These are phyloP conservation scores for Aspergillus sp. DNA, from an alignment of 2,329 filamentous ascomycete genomes.

Conservation along the genomic window DNA sequence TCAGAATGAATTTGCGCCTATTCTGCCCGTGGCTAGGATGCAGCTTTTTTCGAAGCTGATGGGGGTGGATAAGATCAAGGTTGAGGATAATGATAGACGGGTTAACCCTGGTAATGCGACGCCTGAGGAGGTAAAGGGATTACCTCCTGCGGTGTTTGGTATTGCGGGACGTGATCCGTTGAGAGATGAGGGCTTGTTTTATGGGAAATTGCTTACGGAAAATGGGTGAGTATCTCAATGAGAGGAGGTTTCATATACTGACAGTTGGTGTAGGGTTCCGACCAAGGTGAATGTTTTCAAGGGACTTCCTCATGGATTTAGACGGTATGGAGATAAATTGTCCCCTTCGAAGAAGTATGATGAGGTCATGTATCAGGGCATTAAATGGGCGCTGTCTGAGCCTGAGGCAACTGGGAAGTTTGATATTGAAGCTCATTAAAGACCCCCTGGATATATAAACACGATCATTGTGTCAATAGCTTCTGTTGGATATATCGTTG, in stretches of 20 bases:
- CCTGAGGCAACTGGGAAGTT: slow-evolving; percentile 7
- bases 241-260: not conserved
- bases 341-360: slow-evolving; percentile 25
- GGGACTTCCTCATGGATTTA: slow-evolving; percentile 52
- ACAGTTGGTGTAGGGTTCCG: slow-evolving; percentile 36
- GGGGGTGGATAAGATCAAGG: slow-evolving; percentile 12
- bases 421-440: not conserved
- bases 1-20: slow-evolving; percentile 46
- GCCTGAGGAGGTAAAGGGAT: slow-evolving; percentile 27
- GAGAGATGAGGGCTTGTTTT: slow-evolving; percentile 48
- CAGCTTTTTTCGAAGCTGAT: slow-evolving; percentile 26
- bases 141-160: slow-evolving; percentile 44
- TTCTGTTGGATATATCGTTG: too few relatives aligned
- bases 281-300: slow-evolving; percentile 47
- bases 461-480: too few relatives aligned
- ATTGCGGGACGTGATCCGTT: slow-evolving; percentile 46
- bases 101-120: slow-evolving; percentile 37
- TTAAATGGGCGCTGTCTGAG: slow-evolving; percentile 21
- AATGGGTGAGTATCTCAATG: slow-evolving; percentile 34
- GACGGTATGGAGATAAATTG: slow-evolving; percentile 23
- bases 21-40: slow-evolving; percentile 40
- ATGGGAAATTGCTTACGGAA: slow-evolving; percentile 39
- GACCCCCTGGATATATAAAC: too few relatives aligned
- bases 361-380: slow-evolving; percentile 22
- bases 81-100: slow-evolving; percentile 25